phyloP scores from a whole-genome alignment of 2,329 filamentous ascomycete genomes.

The Akanthomyces muscarius region DNA sequence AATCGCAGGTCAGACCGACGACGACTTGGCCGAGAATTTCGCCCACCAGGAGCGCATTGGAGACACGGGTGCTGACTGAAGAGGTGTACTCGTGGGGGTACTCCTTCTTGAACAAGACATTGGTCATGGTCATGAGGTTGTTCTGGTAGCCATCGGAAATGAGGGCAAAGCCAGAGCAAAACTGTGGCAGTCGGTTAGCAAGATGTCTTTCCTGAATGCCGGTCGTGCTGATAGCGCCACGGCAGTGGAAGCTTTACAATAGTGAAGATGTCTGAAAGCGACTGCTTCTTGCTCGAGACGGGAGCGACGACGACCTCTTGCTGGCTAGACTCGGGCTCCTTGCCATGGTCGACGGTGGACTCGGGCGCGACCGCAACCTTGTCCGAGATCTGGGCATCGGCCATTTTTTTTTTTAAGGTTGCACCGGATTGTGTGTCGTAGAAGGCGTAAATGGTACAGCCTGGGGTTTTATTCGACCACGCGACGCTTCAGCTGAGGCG shows the following conservation, averaged over 20 bases:
- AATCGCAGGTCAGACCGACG: constrained; percentile 43
- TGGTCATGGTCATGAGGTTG: constrained; percentile 35
- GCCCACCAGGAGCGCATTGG: constrained; percentile 39
- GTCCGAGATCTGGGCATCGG: neutral
- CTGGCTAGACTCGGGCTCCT: neutral
- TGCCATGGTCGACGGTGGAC: neutral
- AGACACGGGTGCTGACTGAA: constrained; percentile 37
- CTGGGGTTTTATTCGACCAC: neutral
- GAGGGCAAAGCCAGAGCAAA: constrained; percentile 32
- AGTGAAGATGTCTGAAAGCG: constrained; percentile 26
- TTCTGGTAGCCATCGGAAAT: constrained; percentile 36
- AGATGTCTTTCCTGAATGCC: too few relatives aligned
- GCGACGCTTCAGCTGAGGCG: constrained; percentile 1
- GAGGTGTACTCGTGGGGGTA: constrained; percentile 35
- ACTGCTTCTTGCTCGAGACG: constrained; percentile 19
- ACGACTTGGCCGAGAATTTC: constrained; percentile 40
- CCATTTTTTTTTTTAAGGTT: neutral
- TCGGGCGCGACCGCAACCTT: constrained; percentile 7
- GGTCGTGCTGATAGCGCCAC: neutral
- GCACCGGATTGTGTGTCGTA: neutral
- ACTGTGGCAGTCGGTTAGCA: constrained; percentile 14
- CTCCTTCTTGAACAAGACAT: constrained; percentile 30
- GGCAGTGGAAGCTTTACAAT: constrained; percentile 21
- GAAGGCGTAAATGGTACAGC: neutral
- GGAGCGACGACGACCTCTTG: neutral